Base-by-base conservation (phyloP, 2,329 filamentous ascomycete species). In the Furcasterigmium sp. region DNA sequence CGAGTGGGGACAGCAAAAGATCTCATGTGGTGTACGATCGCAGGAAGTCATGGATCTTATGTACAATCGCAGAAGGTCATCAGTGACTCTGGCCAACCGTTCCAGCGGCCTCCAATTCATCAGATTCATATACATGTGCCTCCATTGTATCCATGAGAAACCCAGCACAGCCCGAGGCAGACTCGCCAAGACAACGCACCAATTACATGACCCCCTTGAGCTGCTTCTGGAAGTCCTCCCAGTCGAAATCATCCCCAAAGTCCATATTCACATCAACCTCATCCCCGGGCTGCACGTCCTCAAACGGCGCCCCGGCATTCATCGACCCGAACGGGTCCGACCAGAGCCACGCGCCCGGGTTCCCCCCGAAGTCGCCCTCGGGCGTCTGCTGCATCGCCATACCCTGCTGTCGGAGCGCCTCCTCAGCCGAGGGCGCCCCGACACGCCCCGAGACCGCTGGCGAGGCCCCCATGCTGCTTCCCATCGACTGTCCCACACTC, bases 181-280 rank as follows among this genome's bases (percentile, higher is more conserved):
- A n/a, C n/a, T n/a, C n/a, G n/a, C n/a, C n/a, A n/a, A n/a, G n/a
- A n/a, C n/a, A n/a, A n/a, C n/a, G 11, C 23, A 26, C 45, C 37
- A 56, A 46, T 23, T 57, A 54, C 23, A 13, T 44, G 42, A 69
- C 46, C 0, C 63, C 64, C 21, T 59, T 60, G 35, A 70, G 61
- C 48, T 54, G 68, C 43, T 69, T 63, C 44, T 66, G 68, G 67
- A 71, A 75, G 43, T 67, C 65, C 39, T 73, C 66, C 72, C 72
- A 75, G 48, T 73, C 64, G 45, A 74, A 73, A 7, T 66, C 62
- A 3, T 63, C 19, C 51, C 39, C 60, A 2, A 69, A 67, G 45
- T 65, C 52, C 53, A 68, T 63, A 28, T 52, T 53, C 23, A 56
- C 45, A 8, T 68, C 68, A 35, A 61, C 51, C 19, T 67, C 60